Base-by-base conservation (phyloP, 352 stramenopile species). In the Phytophthora pluvialis region DNA sequence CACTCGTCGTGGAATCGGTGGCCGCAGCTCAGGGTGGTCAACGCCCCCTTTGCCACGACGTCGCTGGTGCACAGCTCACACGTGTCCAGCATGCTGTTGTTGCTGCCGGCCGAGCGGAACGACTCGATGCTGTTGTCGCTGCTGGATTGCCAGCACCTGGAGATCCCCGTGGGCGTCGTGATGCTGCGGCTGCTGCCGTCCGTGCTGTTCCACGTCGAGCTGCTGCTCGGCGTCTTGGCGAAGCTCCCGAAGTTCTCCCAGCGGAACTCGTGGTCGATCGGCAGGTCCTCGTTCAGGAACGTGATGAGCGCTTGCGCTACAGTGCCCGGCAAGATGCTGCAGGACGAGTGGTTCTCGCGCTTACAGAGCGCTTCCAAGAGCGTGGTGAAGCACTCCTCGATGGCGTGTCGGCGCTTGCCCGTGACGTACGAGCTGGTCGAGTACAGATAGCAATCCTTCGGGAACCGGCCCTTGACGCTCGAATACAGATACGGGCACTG, bases 1-100 rank as follows among this genome's bases (percentile, higher is more conserved):
- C 81, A 91, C 39, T 91, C 78, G 63, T 89, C 82, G 72, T 91
- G 80, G 69, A 91, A 91, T 39, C 70, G 70, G 49, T 91, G 82
- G 53, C 80, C 80, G 44, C 82, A 89, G 25, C 48, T 60, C 21
- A 89, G 29, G 25, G 69, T 76, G 32, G 75, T 77, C 29, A 83
- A 78, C 15, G 61, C 39, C 13, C 67, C 59, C 26, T 66, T 69
- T 3, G 25, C n/a, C 0, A 43, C 50, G 38, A 76, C 66, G 38
- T 70, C 35, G 51, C 43, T 64, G 31, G 40, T 33, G 49, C 70
- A 81, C 15, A 78, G 25, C 7, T 25, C 45, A 21, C 71, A 80
- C 13, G 32, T 48, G 45, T 63, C 52, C 15, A 60, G 42, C 33
- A 64, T 39, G 11, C 55, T 67, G 38, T 77, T 70, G 39, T 55